Evolutionary conservation across 2,329 filamentous ascomycete species (phyloP), one percentile per base, ranked within the genome.

Genomic region (Leptoxyphium fumago): DNA sequence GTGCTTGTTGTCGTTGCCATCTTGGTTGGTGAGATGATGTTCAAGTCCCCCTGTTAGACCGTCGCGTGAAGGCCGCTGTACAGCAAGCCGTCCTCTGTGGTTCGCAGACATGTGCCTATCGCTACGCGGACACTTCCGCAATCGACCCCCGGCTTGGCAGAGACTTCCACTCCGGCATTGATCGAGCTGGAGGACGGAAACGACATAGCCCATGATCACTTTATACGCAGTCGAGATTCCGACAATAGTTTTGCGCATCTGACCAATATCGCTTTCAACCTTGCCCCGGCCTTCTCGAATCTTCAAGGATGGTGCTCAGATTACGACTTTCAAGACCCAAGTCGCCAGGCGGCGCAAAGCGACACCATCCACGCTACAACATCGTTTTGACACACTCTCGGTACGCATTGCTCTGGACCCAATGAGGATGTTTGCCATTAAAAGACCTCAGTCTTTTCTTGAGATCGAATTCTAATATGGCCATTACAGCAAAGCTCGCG

Each of bases 311-410:
- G 91, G 89, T 96, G 49, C 74, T 98, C 58, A 84, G 84, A 64
- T 91, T 98, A 64, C 82, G 91, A 47, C 79, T 98, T 55, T 84
- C 91, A 55, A 88, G 91, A 64, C 94, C 96, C 64, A 87, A 88
- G 61, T 55, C 55, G n/a, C 57, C 57, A 26, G 49, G 49, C 42
- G 58, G 58, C 41, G 55, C 57, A 40, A 85, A 82, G 64, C 78
- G 76, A 52, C 88, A 94, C 62, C 64, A 77, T n/a, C 89, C 91
- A 2, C 82, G 95, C 56, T 98, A 94, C 74, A 98, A 98, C 69
- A 95, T 98, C 51, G 86, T 96, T 52, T 84, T 98, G 51, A 77
- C 87, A 13, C 89, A 96, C 59, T 88, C 88, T 40, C 80, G 88
- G 84, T 93, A 75, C 52, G 72, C 50, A 39, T 29, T 34, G 38